Percentiles rank a stretch among this genome's conserved stretches.
Conservation (phyloP, 306 rosid species). For the Quercus cerris region DNA sequence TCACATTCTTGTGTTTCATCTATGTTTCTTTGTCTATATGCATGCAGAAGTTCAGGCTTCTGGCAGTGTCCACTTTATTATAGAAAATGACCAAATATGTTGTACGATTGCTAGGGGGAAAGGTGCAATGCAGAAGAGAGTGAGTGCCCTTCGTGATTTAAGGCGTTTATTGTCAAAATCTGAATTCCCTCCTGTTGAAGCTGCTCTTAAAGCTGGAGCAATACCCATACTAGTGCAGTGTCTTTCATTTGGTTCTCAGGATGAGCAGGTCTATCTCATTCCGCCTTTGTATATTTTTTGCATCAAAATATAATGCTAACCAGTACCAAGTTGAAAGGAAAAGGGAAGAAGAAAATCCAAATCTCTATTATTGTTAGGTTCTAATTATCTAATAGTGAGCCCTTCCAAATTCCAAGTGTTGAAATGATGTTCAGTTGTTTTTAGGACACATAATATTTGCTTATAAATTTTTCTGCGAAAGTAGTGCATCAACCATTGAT, state of each 20-base stretch:
- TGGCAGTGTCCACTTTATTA: not conserved
- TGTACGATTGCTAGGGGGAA: conserved; percentile 71
- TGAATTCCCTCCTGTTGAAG: conserved; percentile 87
- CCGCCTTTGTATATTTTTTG: not conserved
- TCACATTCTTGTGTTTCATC: not conserved
- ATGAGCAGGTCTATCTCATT: conserved; percentile 68
- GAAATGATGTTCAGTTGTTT: conserved; percentile 19
- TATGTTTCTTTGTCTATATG: not conserved
- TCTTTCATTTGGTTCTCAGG: conserved; percentile 93
- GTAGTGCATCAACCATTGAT: conserved; percentile 3
- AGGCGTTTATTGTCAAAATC: conserved; percentile 82
- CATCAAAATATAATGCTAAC: not conserved
- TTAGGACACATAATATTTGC: not conserved
- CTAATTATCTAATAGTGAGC: not conserved
- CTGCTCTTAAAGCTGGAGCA: conserved; percentile 83
- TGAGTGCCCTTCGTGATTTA: conserved; percentile 69
- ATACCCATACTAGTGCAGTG: conserved; percentile 72
- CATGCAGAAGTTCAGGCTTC: not conserved
- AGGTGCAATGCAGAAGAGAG: conserved; percentile 79
- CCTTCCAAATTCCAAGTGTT: not conserved
- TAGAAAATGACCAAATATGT: not conserved
- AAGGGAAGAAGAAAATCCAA: not conserved
- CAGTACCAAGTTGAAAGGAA: not conserved
- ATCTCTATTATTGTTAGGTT: not conserved
- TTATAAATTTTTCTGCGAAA: conserved; percentile 2